Base-by-base conservation (phyloP, 345 rosid genomes). In the Salix exigua region DNA sequence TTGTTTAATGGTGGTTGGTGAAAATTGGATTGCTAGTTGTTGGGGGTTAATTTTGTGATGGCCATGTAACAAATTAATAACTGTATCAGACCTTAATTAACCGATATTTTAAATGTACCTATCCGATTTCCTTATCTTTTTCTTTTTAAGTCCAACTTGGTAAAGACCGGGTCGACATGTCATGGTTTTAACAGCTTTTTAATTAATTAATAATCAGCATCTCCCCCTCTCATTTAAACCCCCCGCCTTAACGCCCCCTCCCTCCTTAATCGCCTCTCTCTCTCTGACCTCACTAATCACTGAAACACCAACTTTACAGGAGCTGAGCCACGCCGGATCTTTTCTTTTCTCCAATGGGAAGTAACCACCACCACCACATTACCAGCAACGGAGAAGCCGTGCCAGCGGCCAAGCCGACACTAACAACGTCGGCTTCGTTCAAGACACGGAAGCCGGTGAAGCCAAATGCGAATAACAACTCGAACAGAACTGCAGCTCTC, bases 361-460 rank as follows among this genome's bases (percentile, higher is more conserved):
- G 51, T 68, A 26, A 40, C 30, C 21, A 42, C 67, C 69, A 74
- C 78, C 71, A 78, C 66, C 48, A 67, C 66, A 28, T 64, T 66
- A 70, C 70, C 61, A 40, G 71, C 87, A 80, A 80, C 83, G 86
- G 85, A 72, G 86, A 84, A 6, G 73, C 73, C 13, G 79, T 75
- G 76, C 66, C 26, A 58, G 7, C 14, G 11, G 19, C 71, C 44
- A 74, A 50, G 70, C 66, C 77, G 21, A n/a, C 55, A 58, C 79
- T 81, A 46, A 71, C 67, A 64, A 73, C 85, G 4, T 79, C 89
- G 44, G 87, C 78, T 60, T 85, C 91, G 10, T 82, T 85, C 80
- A 86, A 82, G 80, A 55, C 87, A 21, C 83, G 89, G 38, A 86
- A 80, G 79, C 44, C 74, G 63, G 28, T 3, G 18, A 88, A 86